Conservation (phyloP, 208 protist species). For the Trichomonas gallinae region DNA sequence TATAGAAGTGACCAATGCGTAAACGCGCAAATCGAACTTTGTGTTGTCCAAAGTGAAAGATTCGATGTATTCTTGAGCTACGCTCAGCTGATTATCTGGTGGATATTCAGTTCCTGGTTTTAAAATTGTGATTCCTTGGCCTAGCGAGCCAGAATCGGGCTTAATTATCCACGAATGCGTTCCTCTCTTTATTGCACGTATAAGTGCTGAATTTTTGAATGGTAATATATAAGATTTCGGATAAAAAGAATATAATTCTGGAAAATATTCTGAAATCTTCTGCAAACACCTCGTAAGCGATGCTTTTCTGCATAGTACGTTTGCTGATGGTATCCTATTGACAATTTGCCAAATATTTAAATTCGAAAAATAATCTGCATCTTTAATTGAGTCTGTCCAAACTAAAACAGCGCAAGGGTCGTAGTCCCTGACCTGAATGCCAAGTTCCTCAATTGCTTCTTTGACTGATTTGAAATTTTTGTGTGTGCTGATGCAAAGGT, state of each 20-base stretch:
- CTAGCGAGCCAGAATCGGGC: not conserved
- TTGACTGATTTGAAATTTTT: not conserved
- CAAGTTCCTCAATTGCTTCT: not conserved
- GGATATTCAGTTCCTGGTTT: not conserved
- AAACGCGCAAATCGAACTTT: not conserved
- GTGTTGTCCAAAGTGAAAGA: not conserved
- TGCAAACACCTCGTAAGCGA: not conserved
- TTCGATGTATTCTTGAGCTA: not conserved
- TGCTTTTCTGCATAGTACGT: not conserved
- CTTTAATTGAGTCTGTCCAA: not conserved
- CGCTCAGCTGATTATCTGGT: not conserved
- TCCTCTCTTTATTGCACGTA: not conserved
- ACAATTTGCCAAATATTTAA: not conserved
- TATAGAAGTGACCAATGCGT: not conserved
- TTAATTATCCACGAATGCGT: not conserved
- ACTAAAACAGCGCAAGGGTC: not conserved
- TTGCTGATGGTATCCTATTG: not conserved
- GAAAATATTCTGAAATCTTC: not conserved
- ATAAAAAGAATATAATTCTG: not conserved
- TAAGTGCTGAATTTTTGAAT: not conserved
- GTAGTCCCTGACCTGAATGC: not conserved
- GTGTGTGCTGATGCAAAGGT: not conserved
- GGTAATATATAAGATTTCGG: constrained; percentile 3
- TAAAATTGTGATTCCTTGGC: not conserved
- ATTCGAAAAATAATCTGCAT: not conserved